Evolutionary conservation across 208 protist species (phyloP).

Genomic region (Naegleria fowleri): DNA sequence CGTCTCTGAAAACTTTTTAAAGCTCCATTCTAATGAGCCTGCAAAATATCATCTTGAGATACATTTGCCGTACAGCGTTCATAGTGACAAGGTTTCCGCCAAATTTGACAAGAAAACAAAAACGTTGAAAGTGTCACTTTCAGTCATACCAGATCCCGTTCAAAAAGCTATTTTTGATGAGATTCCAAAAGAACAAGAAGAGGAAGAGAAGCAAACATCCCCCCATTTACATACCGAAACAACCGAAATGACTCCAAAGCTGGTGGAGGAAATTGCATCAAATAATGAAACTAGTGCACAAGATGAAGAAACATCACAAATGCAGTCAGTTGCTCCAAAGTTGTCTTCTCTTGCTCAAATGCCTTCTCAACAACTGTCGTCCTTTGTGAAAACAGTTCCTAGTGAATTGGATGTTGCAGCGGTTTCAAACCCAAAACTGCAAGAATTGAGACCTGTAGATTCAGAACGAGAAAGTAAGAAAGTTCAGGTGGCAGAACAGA

Average conservation of each 20-base stretch:
- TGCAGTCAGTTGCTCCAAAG: too few relatives aligned
- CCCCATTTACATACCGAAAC: neutral
- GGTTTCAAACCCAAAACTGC: too few relatives aligned
- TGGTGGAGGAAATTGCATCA: neutral
- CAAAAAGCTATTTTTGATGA: neutral
- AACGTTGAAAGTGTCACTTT: neutral
- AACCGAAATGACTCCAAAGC: neutral
- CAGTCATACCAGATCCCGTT: neutral
- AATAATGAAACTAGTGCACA: neutral
- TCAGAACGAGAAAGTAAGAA: neutral
- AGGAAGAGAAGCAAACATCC: neutral
- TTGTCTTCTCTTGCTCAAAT: too few relatives aligned
- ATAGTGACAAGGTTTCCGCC: neutral
- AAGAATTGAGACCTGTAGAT: too few relatives aligned
- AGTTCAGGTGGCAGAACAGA: neutral
- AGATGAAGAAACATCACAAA: neutral
- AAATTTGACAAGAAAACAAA: neutral
- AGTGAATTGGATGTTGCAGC: neutral
- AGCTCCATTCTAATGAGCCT: neutral
- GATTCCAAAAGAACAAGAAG: neutral
- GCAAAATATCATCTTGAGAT: neutral
- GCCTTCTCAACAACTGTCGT: neutral
- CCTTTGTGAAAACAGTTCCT: neutral
- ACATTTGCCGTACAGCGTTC: neutral
- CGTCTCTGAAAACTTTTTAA: slow-evolving; percentile 2